Conservation (phyloP, 139 green algal species). For the Tetratostichococcus sp. region DNA sequence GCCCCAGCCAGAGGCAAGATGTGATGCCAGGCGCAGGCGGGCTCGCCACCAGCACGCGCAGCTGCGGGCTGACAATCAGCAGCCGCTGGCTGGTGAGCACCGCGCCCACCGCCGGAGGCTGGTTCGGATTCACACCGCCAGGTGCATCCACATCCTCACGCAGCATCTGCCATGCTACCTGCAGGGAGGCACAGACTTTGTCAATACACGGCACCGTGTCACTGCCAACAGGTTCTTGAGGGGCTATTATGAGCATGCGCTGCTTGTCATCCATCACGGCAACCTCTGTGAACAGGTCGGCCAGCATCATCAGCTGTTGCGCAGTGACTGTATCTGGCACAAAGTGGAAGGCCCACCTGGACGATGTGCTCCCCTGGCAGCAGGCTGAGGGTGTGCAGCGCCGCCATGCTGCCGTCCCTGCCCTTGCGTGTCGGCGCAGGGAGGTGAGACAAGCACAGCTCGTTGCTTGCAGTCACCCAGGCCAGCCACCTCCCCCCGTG, state of each 20-base stretch:
- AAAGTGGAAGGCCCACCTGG: no score
- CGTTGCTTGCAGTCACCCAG: neutral
- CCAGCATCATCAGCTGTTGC: no score
- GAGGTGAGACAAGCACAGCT: neutral
- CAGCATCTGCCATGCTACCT: conserved; percentile 51
- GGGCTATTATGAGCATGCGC: no score
- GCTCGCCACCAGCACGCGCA: conserved; percentile 22
- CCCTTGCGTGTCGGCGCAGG: neutral
- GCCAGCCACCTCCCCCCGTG: neutral
- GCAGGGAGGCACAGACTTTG: neutral
- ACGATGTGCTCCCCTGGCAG: conserved; percentile 25
- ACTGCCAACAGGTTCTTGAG: no score
- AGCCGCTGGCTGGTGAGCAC: conserved; percentile 39
- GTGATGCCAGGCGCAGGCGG: conserved; percentile 7
- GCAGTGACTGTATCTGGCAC: no score
- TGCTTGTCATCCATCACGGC: no score
- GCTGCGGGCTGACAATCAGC: conserved; percentile 31
- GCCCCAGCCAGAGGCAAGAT: conserved; percentile 43
- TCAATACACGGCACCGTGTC: no score
- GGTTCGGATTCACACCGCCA: neutral
- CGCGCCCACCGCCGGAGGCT: conserved; percentile 12
- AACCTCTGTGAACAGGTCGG: no score
- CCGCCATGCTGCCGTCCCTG: neutral
- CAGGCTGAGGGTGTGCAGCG: conserved; percentile 16
- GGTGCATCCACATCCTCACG: conserved; percentile 8